These are phyloP conservation scores for Pseudocohnilembus persalinus DNA, from an alignment of 169 alveolate genomes.

Conservation along the genomic window DNA sequence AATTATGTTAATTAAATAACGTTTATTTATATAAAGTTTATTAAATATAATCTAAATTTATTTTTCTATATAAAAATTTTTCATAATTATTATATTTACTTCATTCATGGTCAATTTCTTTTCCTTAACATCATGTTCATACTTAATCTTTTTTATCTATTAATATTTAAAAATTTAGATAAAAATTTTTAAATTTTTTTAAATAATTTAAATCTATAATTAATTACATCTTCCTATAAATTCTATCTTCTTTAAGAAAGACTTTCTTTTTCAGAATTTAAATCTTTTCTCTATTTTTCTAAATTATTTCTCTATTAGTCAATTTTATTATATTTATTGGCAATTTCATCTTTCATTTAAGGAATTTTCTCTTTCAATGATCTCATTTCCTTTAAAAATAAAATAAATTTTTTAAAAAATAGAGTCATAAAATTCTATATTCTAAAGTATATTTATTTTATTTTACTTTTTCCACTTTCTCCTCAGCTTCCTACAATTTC, in stretches of 20 bases:
- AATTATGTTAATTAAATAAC: not conserved
- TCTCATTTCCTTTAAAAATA: not conserved
- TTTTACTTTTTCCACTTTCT: constrained; percentile 26
- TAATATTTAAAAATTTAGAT: no score
- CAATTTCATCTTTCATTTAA: constrained; percentile 51
- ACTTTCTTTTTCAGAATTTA: not conserved
- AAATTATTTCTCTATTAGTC: not conserved
- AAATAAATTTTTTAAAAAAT: no score
- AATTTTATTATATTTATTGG: not conserved
- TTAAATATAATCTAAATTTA: no score
- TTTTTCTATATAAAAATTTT: constrained; percentile 44
- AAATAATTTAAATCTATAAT: no score
- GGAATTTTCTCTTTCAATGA: constrained; percentile 73
- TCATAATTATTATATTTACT: constrained; percentile 35
- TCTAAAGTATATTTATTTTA: no score
- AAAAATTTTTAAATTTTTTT: no score
- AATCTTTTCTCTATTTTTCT: not conserved
- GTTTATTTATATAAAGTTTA: no score
- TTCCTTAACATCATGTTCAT: not conserved
- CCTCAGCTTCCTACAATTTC: constrained; percentile 70
- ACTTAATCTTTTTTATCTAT: not conserved
- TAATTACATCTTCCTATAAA: not conserved
- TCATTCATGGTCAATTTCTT: not conserved
- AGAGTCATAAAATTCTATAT: not conserved
- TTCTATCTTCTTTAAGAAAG: no score